Conservation (phyloP, 805 yeast species). For the Pichia cephalocereana region DNA sequence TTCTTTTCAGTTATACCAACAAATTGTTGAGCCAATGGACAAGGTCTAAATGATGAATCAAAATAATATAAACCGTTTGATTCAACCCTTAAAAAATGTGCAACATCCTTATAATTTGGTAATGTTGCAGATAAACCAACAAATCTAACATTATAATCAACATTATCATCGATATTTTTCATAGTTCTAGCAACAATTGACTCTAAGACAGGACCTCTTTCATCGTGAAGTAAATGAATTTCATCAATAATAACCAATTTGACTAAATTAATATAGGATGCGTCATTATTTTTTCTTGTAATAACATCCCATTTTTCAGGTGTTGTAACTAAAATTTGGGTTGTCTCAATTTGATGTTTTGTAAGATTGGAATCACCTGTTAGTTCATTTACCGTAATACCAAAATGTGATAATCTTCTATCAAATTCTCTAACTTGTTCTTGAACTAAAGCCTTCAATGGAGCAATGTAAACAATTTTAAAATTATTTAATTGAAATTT, state of each 20-base stretch:
- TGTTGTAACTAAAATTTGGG: constrained; percentile 83
- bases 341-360: constrained; percentile 61
- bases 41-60: constrained; percentile 79
- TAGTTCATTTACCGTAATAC: constrained; percentile 69
- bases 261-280: constrained; percentile 55
- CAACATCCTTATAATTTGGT: constrained; percentile 84
- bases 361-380: constrained; percentile 85
- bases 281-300: constrained; percentile 70
- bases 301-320: constrained; percentile 98
- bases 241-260: constrained; percentile 79
- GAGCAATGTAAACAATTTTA: constrained; percentile 85
- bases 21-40: constrained; percentile 83
- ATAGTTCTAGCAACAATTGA: constrained; percentile 72
- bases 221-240: constrained; percentile 86
- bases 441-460: constrained; percentile 88
- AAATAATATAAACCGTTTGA: constrained; percentile 65
- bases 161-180: constrained; percentile 36
- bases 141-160: constrained; percentile 43
- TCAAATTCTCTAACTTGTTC: constrained; percentile 87
- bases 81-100: constrained; percentile 65
- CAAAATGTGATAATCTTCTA: constrained; percentile 54
- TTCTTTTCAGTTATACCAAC: constrained; percentile 81
- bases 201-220: constrained; percentile 91
- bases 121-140: constrained; percentile 90
- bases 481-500: constrained; percentile 45